phyloP scores from a whole-genome alignment of 805 yeast species.

The Candida insectalens region DNA sequence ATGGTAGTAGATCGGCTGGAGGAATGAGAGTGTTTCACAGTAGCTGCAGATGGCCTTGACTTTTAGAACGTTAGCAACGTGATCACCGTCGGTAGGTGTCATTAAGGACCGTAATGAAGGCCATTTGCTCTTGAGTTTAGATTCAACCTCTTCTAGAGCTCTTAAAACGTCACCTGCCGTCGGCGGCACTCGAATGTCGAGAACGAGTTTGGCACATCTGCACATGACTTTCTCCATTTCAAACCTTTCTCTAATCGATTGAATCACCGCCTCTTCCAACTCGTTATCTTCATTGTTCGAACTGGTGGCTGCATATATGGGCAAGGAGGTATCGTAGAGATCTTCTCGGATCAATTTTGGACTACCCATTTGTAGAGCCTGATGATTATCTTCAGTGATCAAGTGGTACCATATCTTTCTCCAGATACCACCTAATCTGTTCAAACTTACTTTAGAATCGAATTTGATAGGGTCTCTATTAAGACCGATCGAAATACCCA shows the following conservation, averaged over 20 bases:
- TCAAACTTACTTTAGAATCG: conserved; percentile 7
- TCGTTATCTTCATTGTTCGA: conserved; percentile 29
- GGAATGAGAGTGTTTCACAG: conserved; percentile 22
- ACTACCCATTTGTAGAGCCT: conserved; percentile 38
- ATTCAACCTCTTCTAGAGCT: conserved; percentile 29
- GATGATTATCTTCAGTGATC: conserved; percentile 34
- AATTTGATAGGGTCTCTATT: conserved; percentile 58
- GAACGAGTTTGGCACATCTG: conserved; percentile 26
- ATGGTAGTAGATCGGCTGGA: conserved; percentile 31
- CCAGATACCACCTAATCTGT: conserved; percentile 32
- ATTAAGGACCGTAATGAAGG: conserved; percentile 22
- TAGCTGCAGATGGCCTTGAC: conserved; percentile 14
- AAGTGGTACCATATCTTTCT: conserved; percentile 52
- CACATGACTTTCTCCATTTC: conserved; percentile 23
- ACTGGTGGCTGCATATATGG: conserved; percentile 26
- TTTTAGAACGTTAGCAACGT: conserved; percentile 14
- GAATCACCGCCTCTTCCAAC: conserved; percentile 32
- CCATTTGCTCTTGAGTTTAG: conserved; percentile 20
- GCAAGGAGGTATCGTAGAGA: conserved; percentile 43
- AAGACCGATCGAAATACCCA: conserved; percentile 59
- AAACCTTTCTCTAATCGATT: conserved; percentile 21
- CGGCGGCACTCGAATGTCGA: conserved; percentile 31
- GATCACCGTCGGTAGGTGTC: conserved; percentile 12
- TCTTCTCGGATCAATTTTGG: conserved; percentile 30
- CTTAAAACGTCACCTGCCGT: conserved; percentile 28